Percentiles rank a stretch among this genome's conserved stretches.
Evolutionary conservation across 108 stramenopile species (phyloP).

Genomic region (Parietichytrium sp.): DNA sequence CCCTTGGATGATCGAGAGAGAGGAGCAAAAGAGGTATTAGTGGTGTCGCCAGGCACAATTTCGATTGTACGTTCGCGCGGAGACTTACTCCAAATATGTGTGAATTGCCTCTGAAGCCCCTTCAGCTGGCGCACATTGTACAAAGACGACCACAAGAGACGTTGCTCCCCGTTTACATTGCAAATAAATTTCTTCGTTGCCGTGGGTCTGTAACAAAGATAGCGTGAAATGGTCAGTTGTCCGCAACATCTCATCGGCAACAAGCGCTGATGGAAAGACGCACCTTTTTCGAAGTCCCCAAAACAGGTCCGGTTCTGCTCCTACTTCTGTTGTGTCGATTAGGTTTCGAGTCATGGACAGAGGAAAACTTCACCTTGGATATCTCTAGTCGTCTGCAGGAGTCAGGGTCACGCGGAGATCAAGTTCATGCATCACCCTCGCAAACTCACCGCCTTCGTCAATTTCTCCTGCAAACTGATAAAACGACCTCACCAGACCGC

Average conservation of each 20-base stretch:
- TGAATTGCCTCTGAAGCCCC: background rate
- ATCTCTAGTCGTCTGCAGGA: background rate
- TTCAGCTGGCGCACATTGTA: background rate
- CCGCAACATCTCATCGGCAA: no score
- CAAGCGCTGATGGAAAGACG: background rate
- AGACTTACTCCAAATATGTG: background rate
- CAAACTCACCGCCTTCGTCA: conserved; percentile 1
- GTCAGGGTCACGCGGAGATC: no score
- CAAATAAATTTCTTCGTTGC: background rate
- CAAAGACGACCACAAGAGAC: background rate
- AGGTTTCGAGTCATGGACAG: background rate
- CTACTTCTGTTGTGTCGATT: background rate
- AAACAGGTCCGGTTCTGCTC: background rate
- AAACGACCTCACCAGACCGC: background rate
- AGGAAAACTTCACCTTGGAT: conserved; percentile 27
- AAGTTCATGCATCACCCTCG: no score
- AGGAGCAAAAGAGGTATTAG: no score
- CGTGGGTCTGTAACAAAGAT: no score
- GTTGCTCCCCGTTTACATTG: background rate
- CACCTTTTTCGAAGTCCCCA: background rate
- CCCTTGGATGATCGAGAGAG: no score
- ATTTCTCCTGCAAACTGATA: background rate
- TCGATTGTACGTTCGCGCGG: no score
- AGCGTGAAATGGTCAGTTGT: no score
- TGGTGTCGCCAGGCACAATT: no score